Evolutionary conservation across 805 yeast species (phyloP).

Genomic region (Kuraishia molischiana): DNA sequence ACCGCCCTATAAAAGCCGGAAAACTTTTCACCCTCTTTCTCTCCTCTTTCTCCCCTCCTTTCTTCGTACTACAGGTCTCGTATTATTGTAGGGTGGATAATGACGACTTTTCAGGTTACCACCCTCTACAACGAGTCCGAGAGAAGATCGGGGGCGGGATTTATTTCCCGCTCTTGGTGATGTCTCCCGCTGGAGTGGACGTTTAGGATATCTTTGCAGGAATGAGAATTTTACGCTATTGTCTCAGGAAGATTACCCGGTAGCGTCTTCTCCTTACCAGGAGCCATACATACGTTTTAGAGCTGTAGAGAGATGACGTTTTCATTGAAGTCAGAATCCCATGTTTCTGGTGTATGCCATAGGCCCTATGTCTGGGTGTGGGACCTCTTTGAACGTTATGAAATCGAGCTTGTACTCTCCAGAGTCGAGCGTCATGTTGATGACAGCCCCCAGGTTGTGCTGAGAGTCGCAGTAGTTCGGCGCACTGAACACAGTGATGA

Average conservation of each 20-base stretch:
- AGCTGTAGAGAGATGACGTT: neutral
- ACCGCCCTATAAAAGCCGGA: neutral
- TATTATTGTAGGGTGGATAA: slow-evolving; percentile 27
- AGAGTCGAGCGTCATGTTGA: slow-evolving; percentile 47
- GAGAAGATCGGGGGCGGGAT: slow-evolving; percentile 14
- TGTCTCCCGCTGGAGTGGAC: slow-evolving; percentile 8
- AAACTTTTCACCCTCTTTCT: neutral
- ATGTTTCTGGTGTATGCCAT: slow-evolving; percentile 73
- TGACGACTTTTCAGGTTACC: slow-evolving; percentile 22
- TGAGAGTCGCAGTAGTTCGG: slow-evolving; percentile 95
- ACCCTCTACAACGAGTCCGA: slow-evolving; percentile 28
- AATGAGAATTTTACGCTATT: slow-evolving; percentile 3
- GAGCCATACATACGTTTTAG: slow-evolving; percentile 1
- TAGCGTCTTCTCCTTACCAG: slow-evolving; percentile 6
- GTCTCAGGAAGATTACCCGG: neutral
- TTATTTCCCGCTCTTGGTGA: neutral
- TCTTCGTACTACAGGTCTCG: slow-evolving; percentile 4
- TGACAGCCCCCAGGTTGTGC: slow-evolving; percentile 85
- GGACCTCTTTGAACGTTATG: slow-evolving; percentile 66
- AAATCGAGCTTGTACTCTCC: slow-evolving; percentile 40
- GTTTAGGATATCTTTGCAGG: slow-evolving; percentile 2
- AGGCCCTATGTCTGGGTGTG: slow-evolving; percentile 87
- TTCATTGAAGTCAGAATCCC: slow-evolving; percentile 19
- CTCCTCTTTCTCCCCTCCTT: neutral
- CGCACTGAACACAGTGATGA: slow-evolving; percentile 94